Evolutionary conservation across 1,139 yeast genomes (phyloP), one percentile per base, ranked within the genome.

Genomic region (Spencermartinsiella ligniputridi): DNA sequence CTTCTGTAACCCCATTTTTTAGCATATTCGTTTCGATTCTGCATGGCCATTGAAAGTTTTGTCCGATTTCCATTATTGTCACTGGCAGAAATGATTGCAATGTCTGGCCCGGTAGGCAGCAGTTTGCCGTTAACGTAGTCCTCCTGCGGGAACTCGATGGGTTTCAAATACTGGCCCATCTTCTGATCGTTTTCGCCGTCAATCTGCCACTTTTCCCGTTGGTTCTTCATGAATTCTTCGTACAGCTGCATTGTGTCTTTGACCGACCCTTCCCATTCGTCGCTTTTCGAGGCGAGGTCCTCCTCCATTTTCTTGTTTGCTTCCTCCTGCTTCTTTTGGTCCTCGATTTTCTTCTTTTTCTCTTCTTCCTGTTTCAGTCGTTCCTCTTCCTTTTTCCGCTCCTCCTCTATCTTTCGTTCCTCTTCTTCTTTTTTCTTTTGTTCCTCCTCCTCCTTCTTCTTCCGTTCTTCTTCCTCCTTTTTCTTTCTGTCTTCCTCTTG

Each of bases 11-110:
- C 62, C 37, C 64, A 68, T 44, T 49, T 50, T 20, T 50, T 50
- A 25, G 64, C 55, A 46, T 64, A 65, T 36, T 61, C 65, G 17
- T 55, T 53, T 18, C 69, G 58, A 49, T 64, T 64, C 33, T 52
- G 46, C 21, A 53, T 48, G 20, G 63, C 58, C 55, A 49, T 53
- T 5, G 25, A 9, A 19, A 24, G n/a, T 12, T 52, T 44, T 12
- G 56, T 42, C 2, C 56, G 46, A 35, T 58, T 56, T 13, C 61
- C 62, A 11, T 51, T 52, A 27, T 57, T 56, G 39, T 64, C 68
- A 29, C 58, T 47, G 3, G 64, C 67, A 15, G 68, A 54, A 40
- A 63, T 41, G 16, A 64, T 22, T 13, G 61, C 54, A 19, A 63
- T 54, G 37, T 57, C 52, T 5, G 49, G 37, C 12, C 63, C 62